These are phyloP conservation scores for Pichia ethanolica DNA, from an alignment of 805 yeast species.

Conservation along the genomic window DNA sequence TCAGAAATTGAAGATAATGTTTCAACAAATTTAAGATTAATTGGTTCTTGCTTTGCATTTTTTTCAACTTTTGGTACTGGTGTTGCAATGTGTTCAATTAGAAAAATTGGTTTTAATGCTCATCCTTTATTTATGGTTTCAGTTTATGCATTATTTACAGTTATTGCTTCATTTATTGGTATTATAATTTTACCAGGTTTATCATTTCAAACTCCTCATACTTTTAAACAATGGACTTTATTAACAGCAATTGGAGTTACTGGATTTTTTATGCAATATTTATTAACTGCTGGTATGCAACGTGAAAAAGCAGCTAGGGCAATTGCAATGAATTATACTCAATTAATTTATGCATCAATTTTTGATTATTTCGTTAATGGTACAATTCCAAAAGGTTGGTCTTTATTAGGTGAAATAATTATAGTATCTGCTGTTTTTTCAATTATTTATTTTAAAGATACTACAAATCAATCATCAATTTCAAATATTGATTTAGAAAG, in stretches of 20 bases:
- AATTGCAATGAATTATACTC: conserved; percentile 66
- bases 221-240: conserved; percentile 58
- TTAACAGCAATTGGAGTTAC: conserved; percentile 57
- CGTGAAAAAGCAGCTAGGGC: conserved; percentile 74
- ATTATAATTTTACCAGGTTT: conserved; percentile 51
- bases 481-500: conserved; percentile 1
- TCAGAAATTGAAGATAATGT: not conserved
- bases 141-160: conserved; percentile 59
- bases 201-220: conserved; percentile 53
- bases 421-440: conserved; percentile 59
- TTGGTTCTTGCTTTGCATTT: conserved; percentile 58
- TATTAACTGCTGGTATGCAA: conserved; percentile 76
- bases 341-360: conserved; percentile 67
- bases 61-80: conserved; percentile 66
- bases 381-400: conserved; percentile 63
- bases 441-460: conserved; percentile 45
- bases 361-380: conserved; percentile 71
- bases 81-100: conserved; percentile 57
- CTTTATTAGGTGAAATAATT: conserved; percentile 60
- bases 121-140: conserved; percentile 78
- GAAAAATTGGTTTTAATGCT: conserved; percentile 69
- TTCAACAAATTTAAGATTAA: conserved; percentile 31
- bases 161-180: conserved; percentile 45
- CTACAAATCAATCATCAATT: not conserved
- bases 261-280: conserved; percentile 78